Base-by-base conservation (phyloP, 352 stramenopile species). In the Phytophthora fragariaefolia region DNA sequence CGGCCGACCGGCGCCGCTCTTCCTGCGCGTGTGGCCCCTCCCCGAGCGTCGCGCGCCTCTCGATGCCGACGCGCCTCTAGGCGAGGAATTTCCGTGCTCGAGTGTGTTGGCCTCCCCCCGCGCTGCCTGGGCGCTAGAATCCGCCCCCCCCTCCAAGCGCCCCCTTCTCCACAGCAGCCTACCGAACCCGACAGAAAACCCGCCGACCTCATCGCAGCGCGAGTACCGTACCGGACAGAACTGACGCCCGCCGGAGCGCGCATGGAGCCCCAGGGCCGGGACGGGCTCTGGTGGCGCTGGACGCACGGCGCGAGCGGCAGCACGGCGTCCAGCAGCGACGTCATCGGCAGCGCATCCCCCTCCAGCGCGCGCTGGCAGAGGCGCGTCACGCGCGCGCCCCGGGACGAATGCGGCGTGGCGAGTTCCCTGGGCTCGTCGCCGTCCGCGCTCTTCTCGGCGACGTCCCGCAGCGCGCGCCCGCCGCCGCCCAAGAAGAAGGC, bases 211-310 rank as follows among this genome's bases (percentile, higher is more conserved):
- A n/a, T n/a, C n/a, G n/a, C n/a, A n/a, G n/a, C n/a, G n/a, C n/a
- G n/a, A n/a, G n/a, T n/a, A n/a, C n/a, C n/a, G 42, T 64, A 61
- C 24, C 6, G 27, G 27, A 18, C 38, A 59, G 51, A 65, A 71
- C 55, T 61, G 55, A 64, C 63, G 20, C 18, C 36, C 6, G 3
- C 52, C 58, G 54, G 55, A 62, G 32, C 28, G 28, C 59, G 36
- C 22, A 78, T 82, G 75, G 71, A 80, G 63, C 68, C 66, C 36
- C 77, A 76, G 63, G 45, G 51, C 57, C 34, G 73, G 34, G 80
- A 82, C 7, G 58, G 60, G 38, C 63, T 77, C 18, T 93, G 84
- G 86, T 93, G 83, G 86, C 81, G 82, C 55, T 95, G 84, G 84
- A 90, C 74, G 2, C 82, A 89, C 47, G 86, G 84, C 57, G 88